Percentiles rank a stretch among this genome's conserved stretches.
Evolutionary conservation across 2,329 filamentous ascomycete genomes (phyloP).

Genomic region (Xylariales sp.): DNA sequence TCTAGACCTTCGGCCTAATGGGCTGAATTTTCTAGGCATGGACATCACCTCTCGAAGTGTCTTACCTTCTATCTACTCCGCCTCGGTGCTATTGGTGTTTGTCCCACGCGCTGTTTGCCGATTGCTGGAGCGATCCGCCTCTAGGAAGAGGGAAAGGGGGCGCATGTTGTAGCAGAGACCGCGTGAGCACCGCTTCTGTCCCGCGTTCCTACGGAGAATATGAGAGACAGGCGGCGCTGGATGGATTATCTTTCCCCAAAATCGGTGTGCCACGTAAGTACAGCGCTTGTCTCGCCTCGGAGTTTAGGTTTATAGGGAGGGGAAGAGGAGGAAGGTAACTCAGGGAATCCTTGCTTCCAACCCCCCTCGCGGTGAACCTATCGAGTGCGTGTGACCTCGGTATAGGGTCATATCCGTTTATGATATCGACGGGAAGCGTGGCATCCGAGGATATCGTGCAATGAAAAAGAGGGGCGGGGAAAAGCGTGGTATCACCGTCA

Average conservation of each 20-base stretch:
- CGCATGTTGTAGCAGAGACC: background rate
- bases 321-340: background rate
- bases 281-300: conserved; percentile 23
- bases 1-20: background rate
- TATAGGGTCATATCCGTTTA: conserved; percentile 1
- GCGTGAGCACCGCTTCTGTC: conserved; percentile 6
- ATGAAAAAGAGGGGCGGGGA: background rate
- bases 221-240: conserved; percentile 19
- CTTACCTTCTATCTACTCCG: background rate
- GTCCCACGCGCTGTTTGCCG: conserved; percentile 17
- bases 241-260: background rate
- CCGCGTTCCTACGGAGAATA: conserved; percentile 28
- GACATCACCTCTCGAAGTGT: background rate
- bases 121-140: conserved; percentile 19
- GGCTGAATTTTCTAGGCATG: background rate
- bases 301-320: conserved; percentile 8
- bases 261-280: conserved; percentile 16
- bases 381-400: background rate
- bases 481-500: background rate
- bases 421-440: background rate
- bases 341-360: background rate
- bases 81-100: conserved; percentile 20
- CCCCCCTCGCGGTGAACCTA: background rate
- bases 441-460: background rate
- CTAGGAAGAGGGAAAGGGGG: background rate